Conservation (phyloP, 2,329 filamentous ascomycete species). For the Hypoxylon sp. region DNA sequence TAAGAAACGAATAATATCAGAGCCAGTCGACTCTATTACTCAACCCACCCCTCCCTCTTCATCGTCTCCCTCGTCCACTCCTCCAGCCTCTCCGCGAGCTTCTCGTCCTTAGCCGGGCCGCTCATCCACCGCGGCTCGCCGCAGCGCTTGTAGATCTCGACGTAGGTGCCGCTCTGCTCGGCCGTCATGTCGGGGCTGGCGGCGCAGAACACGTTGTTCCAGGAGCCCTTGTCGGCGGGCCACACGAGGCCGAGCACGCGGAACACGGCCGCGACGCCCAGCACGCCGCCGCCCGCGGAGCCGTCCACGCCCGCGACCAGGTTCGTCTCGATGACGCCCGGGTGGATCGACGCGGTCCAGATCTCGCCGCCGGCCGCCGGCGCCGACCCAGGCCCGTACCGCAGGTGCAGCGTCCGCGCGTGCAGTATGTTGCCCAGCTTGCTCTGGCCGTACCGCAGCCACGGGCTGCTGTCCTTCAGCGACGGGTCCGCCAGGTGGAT, state of each 20-base stretch:
- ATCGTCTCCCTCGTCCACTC: slow-evolving; percentile 46
- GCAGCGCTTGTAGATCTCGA: slow-evolving; percentile 43
- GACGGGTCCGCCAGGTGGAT: slow-evolving; percentile 37
- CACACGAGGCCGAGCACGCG: slow-evolving; percentile 37
- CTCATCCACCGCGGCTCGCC: slow-evolving; percentile 47
- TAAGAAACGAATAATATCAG: no score
- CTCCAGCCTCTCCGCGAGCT: slow-evolving; percentile 47
- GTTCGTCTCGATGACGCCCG: slow-evolving; percentile 50
- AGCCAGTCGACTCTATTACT: no score
- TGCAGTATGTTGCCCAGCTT: slow-evolving; percentile 57
- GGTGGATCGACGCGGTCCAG: slow-evolving; percentile 50
- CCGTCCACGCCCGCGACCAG: slow-evolving; percentile 29
- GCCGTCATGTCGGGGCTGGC: slow-evolving; percentile 49
- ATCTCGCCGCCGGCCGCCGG: slow-evolving; percentile 47
- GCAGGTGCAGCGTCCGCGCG: slow-evolving; percentile 47
- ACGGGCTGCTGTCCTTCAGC: slow-evolving; percentile 30
- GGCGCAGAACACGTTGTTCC: slow-evolving; percentile 48
- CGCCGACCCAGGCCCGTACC: slow-evolving; percentile 47
- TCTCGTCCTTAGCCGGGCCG: slow-evolving; percentile 44
- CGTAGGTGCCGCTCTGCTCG: slow-evolving; percentile 49
- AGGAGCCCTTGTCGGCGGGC: slow-evolving; percentile 47
- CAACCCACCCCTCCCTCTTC: slow-evolving; percentile 44
- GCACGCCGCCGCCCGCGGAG: slow-evolving; percentile 14
- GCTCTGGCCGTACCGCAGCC: slow-evolving; percentile 53
- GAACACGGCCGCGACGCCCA: slow-evolving; percentile 13